A percentile compares a stretch with the other conserved stretches of the same genome.
phyloP scores from a whole-genome alignment of 768 basidiomycete species.

The Coprinopsis marcescibilis region DNA sequence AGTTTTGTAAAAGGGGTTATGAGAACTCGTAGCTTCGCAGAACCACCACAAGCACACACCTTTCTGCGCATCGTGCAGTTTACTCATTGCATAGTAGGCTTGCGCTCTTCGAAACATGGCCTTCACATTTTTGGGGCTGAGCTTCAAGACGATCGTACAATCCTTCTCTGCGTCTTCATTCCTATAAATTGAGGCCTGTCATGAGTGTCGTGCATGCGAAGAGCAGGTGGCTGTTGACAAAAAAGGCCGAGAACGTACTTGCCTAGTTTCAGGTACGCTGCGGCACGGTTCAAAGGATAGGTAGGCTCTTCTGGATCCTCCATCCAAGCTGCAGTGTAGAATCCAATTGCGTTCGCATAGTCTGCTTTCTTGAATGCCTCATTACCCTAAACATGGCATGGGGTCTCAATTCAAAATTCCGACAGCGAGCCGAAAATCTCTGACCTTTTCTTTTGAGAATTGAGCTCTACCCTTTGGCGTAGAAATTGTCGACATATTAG shows the following conservation, averaged over 20 bases:
- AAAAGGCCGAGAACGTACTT: constrained; percentile 75
- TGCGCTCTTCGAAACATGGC: constrained; percentile 76
- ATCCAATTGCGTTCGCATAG: constrained; percentile 74
- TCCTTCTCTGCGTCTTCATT: constrained; percentile 78
- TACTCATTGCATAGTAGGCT: constrained; percentile 54
- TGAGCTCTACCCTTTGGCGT: too few species aligned
- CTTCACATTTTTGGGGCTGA: constrained; percentile 64
- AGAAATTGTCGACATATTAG: too few species aligned
- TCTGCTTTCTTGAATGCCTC: constrained; percentile 77
- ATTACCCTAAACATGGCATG: too few species aligned
- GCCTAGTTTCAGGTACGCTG: constrained; percentile 89
- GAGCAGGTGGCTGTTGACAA: too few species aligned
- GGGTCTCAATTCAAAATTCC: too few species aligned
- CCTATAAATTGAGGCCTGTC: too few species aligned
- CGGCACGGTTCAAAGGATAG: constrained; percentile 81
- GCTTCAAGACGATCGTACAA: constrained; percentile 56
- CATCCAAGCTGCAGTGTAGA: constrained; percentile 78
- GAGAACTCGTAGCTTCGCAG: not conserved
- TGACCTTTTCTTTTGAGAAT: too few species aligned
- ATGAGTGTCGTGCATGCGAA: too few species aligned
- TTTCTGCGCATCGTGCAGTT: constrained; percentile 49
- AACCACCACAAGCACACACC: constrained; percentile 37
- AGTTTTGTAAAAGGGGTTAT: not conserved
- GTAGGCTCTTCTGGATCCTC: constrained; percentile 68
- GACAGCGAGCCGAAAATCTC: too few species aligned